A percentile compares a stretch with the other conserved stretches of the same genome.
phyloP scores from a whole-genome alignment of 2,329 filamentous ascomycete genomes.

The Cladosporium sphaerospermum region DNA sequence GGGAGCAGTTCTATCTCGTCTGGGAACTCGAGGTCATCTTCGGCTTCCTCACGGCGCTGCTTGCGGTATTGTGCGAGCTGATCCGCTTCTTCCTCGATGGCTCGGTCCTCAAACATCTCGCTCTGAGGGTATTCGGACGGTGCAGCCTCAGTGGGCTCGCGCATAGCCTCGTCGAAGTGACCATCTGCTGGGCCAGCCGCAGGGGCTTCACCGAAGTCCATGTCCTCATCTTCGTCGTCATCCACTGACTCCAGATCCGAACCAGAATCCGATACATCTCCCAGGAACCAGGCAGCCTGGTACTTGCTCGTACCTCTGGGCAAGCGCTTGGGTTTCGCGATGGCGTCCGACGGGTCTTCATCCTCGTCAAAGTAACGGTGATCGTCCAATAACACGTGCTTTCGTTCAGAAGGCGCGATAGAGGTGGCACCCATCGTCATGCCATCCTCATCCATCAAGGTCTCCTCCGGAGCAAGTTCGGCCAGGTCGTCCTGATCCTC shows the following conservation, averaged over 20 bases:
- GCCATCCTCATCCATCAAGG: conserved; percentile 60
- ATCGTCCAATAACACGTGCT: conserved; percentile 89
- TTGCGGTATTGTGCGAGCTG: conserved; percentile 77
- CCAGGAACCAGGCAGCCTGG: conserved; percentile 89
- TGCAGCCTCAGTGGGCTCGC: conserved; percentile 51
- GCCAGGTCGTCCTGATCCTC: conserved; percentile 77
- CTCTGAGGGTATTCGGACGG: conserved; percentile 90
- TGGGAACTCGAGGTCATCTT: conserved; percentile 91
- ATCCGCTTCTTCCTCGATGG: conserved; percentile 75
- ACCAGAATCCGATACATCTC: conserved; percentile 72
- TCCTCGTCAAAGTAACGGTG: conserved; percentile 98
- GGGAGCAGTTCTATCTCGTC: conserved; percentile 95
- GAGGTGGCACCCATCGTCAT: conserved; percentile 44
- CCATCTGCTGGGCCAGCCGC: conserved; percentile 73
- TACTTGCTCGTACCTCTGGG: conserved; percentile 91
- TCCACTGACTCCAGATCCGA: conserved; percentile 69
- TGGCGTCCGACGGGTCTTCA: conserved; percentile 51
- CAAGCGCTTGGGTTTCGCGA: conserved; percentile 62
- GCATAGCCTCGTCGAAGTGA: conserved; percentile 42
- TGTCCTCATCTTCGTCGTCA: conserved; percentile 54
- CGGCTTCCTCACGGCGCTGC: conserved; percentile 69
- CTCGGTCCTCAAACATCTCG: conserved; percentile 77
- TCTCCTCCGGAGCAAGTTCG: conserved; percentile 80
- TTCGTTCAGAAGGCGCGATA: conserved; percentile 48
- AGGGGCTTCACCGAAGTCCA: conserved; percentile 42